A percentile compares a stretch with the other conserved stretches of the same genome.
These are phyloP conservation scores for Gaultheria prostrata DNA, from an alignment of 148 eudicot genomes.

Conservation along the genomic window DNA sequence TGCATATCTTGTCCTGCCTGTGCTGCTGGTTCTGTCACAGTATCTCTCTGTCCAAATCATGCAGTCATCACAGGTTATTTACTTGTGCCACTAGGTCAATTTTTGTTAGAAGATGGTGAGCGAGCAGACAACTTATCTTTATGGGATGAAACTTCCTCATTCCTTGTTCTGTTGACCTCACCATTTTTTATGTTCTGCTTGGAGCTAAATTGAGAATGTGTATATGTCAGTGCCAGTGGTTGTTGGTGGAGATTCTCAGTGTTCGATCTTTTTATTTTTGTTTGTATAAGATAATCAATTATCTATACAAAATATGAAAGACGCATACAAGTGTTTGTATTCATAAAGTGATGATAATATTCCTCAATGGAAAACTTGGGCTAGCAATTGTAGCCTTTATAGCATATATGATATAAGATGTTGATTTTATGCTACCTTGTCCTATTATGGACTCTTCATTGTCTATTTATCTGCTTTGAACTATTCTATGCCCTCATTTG, in stretches of 20 bases:
- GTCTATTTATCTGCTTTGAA: neutral
- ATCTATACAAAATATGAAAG: neutral
- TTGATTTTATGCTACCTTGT: neutral
- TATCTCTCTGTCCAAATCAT: conserved; percentile 84
- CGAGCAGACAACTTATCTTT: neutral
- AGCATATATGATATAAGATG: neutral
- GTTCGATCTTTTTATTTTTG: neutral
- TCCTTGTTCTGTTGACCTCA: neutral
- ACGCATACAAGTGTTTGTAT: neutral
- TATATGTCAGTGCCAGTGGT: neutral
- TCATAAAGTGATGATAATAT: neutral
- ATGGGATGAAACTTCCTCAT: neutral
- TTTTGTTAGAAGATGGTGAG: neutral
- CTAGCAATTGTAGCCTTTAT: neutral
- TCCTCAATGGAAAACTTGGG: neutral
- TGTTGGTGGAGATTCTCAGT: neutral
- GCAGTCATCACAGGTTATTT: conserved; percentile 87
- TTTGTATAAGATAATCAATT: neutral
- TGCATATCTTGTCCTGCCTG: conserved; percentile 89
- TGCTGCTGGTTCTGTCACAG: conserved; percentile 69
- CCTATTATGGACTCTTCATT: neutral
- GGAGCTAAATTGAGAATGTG: neutral
- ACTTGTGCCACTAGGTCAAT: neutral
- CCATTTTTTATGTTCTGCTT: neutral
- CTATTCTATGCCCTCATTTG: neutral